phyloP scores from a whole-genome alignment of 768 basidiomycete species.

The Boletus patriciae region DNA sequence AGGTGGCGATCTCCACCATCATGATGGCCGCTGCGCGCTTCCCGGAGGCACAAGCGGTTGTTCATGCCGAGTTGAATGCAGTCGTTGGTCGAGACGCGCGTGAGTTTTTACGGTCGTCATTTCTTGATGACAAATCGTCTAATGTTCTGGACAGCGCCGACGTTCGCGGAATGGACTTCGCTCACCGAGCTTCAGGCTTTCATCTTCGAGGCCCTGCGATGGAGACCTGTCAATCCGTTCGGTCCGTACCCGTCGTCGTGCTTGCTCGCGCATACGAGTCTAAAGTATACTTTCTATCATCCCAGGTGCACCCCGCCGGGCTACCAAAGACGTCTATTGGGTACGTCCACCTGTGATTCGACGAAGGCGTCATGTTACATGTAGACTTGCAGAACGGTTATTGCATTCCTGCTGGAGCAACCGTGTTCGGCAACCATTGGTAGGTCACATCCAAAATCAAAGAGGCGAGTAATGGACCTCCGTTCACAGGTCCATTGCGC shows the following conservation, averaged over 20 bases:
- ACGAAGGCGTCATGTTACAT: not conserved
- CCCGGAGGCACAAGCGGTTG: conserved; percentile 34
- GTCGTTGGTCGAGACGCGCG: conserved; percentile 37
- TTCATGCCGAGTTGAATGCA: conserved; percentile 39
- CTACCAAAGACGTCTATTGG: conserved; percentile 29
- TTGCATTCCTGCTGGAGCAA: conserved; percentile 36
- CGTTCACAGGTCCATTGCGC: conserved; percentile 21
- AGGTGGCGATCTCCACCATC: conserved; percentile 28
- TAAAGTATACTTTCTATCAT: too few relatives aligned
- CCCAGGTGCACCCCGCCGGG: conserved; percentile 25
- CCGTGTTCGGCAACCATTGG: conserved; percentile 36
- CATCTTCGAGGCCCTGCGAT: conserved; percentile 38
- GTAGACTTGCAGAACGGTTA: conserved; percentile 31
- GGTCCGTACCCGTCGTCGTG: conserved; percentile 16
- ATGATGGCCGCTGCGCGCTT: conserved; percentile 40
- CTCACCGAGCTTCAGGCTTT: conserved; percentile 41
- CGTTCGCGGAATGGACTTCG: conserved; percentile 34
- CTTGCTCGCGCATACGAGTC: not conserved
- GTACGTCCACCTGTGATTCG: conserved; percentile 6
- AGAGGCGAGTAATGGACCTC: not conserved
- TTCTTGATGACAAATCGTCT: not conserved
- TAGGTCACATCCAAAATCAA: not conserved
- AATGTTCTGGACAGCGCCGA: conserved; percentile 33
- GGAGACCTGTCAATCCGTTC: conserved; percentile 38
- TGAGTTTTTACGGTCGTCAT: conserved; percentile 11